Evolutionary conservation across 2,329 filamentous ascomycete genomes (phyloP), one percentile per base, ranked within the genome.

Genomic region (Paraphoma sp.): DNA sequence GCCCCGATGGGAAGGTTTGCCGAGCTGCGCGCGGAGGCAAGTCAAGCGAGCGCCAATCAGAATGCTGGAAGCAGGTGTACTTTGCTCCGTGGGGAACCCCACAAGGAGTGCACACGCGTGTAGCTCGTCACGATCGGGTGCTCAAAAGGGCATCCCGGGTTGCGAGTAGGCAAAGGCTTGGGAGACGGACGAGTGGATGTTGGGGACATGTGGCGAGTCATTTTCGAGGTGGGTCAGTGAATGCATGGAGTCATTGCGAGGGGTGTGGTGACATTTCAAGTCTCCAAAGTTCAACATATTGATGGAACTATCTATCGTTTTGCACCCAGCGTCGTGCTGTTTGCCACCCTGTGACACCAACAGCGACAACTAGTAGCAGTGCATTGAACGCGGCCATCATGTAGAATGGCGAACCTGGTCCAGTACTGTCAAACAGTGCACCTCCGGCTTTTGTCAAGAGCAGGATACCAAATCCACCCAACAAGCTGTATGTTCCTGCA

Each of bases 331-430:
- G 53, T 36, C 49, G 41, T n/a, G 48, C 47, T 12, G 46, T 56
- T 38, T 66, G 59, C 59, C 54, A 49, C 4, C 51, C 54, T 9
- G 56, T 55, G 3, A 72, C 68, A 14, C 52, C 63, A 10, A 72
- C 31, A 2, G 65, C 70, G 1, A 75, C 83, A 6, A 87, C 71
- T 11, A 96, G 79, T 52, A 97, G 76, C 1, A 92, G 62, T 0
- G 79, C 90, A 72, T 98, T 98, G 74, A 98, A 98, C 0, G 81
- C 81, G 0, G 93, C 93, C 89, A 99, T 94, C 83, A 98, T 89
- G 73, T 93, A 97, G 74, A 99, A 98, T 0, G 95, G 95, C 10
- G 91, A 90, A 0, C 91, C 90, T 2, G 84, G 83, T 1, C 88
- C 89, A 51, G 88, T 80, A 17, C 77, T 82, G 75, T 99, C 95